Evolutionary conservation across 164 flowering plant species (phyloP), one percentile per base, ranked within the genome.

Genomic region (Taxillus chinensis): DNA sequence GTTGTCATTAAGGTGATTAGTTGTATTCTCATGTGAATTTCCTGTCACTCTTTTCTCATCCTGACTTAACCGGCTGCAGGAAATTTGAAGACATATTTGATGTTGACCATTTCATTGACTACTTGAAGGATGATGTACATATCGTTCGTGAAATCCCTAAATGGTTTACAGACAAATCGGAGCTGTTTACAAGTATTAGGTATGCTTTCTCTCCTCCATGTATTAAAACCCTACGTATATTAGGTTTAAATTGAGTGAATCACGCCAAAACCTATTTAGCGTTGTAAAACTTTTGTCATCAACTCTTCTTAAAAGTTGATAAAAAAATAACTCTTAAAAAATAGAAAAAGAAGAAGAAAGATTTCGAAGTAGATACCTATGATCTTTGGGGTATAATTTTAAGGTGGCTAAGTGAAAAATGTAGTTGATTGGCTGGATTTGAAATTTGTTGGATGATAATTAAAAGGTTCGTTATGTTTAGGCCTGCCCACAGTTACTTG

Each of bases 61-160:
- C 58, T 8, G 13, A 55, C 10, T 55, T 55, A 10, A 55, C 40
- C 16, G 58, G 16, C 37, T 78, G 74, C 92, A 93, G 99, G 79
- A 93, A 89, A 73, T 90, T 91, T 62, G 90, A 95, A 77, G 97
- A 95, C 69, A 90, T 93, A 62, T 95, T 95, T 86, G 97, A 95
- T 73, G 99, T 93, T n/a, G 95, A 95, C 69, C 97, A 95, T 85
- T 95, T 91, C 75, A 91, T 91, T 74, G 87, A 95, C 68, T 95
- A 95, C 82, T 75, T 95, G 75, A 95, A 89, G 80, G 84, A 87
- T 77, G 99, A 95, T 79, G 90, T 95, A 54, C 82, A 73, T 55
- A 89, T 95, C 64, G 96, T 95, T 46, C 95, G 96, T 70, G 97
- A 91, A 70, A 95, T 95, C 59, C 99, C 99, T n/a, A 86, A 86